Evolutionary conservation across 331 rosid genomes (phyloP).

Genomic region (Pyrus hybrid): DNA sequence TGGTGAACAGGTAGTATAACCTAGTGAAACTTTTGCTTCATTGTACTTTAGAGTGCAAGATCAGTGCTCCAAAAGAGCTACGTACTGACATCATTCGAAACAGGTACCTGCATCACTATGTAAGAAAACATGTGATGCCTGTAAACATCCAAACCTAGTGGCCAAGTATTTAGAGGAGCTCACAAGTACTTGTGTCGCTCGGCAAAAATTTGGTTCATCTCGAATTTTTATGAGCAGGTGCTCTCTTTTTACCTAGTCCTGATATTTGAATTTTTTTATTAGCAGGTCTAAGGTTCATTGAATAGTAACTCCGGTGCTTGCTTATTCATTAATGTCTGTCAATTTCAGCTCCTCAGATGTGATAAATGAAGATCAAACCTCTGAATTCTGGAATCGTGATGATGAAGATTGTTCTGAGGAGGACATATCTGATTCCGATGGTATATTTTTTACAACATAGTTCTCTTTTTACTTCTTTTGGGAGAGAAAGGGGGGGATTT

Average conservation of each 20-base stretch:
- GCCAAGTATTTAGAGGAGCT: constrained; percentile 70
- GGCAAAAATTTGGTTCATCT: constrained; percentile 38
- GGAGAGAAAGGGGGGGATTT: not conserved
- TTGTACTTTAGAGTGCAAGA: not conserved
- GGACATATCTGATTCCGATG: constrained; percentile 79
- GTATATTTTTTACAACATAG: constrained; percentile 17
- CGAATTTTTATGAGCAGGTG: constrained; percentile 73
- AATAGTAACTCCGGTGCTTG: not conserved
- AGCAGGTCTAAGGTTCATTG: not conserved
- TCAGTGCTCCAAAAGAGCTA: constrained; percentile 8
- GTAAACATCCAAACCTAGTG: constrained; percentile 70
- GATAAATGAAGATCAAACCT: constrained; percentile 28
- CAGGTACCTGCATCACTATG: constrained; percentile 70
- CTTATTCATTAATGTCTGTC: not conserved
- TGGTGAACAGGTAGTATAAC: constrained; percentile 71
- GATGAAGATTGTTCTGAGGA: constrained; percentile 75
- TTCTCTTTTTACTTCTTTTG: not conserved
- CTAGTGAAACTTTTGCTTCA: constrained; percentile 3
- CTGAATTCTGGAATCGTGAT: constrained; percentile 87
- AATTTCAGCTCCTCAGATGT: constrained; percentile 46
- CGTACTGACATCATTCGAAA: constrained; percentile 13
- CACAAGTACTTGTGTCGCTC: constrained; percentile 25
- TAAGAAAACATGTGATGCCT: constrained; percentile 80
- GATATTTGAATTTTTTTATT: not conserved
- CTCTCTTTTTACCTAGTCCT: constrained; percentile 1